These are phyloP conservation scores for Auriscalpium orientale DNA, from an alignment of 768 basidiomycete genomes.

Conservation along the genomic window DNA sequence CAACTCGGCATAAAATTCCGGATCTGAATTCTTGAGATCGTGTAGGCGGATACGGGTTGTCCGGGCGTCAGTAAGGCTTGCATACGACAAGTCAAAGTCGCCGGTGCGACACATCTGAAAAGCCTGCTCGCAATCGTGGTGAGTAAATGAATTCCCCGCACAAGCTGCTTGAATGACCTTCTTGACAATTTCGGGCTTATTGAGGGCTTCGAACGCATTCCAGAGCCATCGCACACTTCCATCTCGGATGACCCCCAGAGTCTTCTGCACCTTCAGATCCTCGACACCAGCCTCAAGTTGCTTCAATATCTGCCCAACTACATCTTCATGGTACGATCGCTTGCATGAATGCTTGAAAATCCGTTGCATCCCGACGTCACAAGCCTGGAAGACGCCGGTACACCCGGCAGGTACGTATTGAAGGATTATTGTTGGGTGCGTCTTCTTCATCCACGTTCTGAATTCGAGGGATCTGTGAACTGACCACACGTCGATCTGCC, in stretches of 20 bases:
- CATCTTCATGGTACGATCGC: constrained; percentile 25
- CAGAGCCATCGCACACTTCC: constrained; percentile 26
- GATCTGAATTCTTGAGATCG: background rate
- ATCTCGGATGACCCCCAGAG: constrained; percentile 16
- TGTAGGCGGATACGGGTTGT: background rate
- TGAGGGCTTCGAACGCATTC: constrained; percentile 23
- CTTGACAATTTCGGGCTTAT: constrained; percentile 21
- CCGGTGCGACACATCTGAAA: background rate
- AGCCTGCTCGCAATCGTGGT: background rate
- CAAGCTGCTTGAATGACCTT: constrained; percentile 18
- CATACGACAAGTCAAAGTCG: background rate
- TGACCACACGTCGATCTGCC: constrained; percentile 29
- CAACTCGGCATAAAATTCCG: background rate
- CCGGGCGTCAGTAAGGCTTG: background rate
- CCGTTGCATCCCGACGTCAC: constrained; percentile 24
- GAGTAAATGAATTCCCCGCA: background rate
- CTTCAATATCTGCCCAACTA: constrained; percentile 23
- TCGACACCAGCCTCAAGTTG: constrained; percentile 18
- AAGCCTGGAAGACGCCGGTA: constrained; percentile 16
- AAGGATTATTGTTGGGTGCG: constrained; percentile 19
- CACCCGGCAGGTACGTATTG: constrained; percentile 17
- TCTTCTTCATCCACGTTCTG: constrained; percentile 24
- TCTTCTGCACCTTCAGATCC: background rate
- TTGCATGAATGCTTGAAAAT: constrained; percentile 29
- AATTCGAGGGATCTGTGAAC: constrained; percentile 31